Evolutionary conservation across 139 green algal genomes (phyloP).

Genomic region (Chlamydomonas schloesseri): DNA sequence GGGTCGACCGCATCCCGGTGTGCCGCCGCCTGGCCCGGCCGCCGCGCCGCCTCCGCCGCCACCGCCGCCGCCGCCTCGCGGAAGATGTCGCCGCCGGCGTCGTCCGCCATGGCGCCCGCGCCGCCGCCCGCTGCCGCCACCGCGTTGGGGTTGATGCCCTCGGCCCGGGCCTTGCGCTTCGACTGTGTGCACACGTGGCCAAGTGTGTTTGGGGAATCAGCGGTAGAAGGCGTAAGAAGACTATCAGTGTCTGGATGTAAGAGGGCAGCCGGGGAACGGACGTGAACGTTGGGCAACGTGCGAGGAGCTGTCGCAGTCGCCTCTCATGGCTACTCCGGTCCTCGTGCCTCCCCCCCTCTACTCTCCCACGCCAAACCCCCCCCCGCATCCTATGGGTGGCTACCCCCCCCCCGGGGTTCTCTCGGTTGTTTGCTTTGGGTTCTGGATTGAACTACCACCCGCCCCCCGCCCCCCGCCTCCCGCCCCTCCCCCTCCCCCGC

Average conservation of each 20-base stretch:
- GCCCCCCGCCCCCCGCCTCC: not conserved
- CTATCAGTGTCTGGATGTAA: too few relatives aligned
- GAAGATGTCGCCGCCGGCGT: constrained; percentile 40
- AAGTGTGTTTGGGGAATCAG: too few relatives aligned
- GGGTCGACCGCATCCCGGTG: not conserved
- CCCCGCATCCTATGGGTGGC: too few relatives aligned
- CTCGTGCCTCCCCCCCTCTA: too few relatives aligned
- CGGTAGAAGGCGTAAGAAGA: too few relatives aligned
- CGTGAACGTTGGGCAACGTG: too few relatives aligned
- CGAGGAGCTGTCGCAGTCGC: too few relatives aligned
- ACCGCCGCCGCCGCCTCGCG: constrained; percentile 19
- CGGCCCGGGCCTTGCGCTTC: constrained; percentile 25
- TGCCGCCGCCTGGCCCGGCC: not conserved
- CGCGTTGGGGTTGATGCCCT: constrained; percentile 1
- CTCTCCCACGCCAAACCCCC: not conserved
- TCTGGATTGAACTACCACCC: not conserved
- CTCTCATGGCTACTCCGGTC: too few relatives aligned
- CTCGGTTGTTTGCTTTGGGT: too few relatives aligned
- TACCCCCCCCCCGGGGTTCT: too few relatives aligned
- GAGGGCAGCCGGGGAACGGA: too few relatives aligned
- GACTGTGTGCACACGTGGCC: too few relatives aligned
- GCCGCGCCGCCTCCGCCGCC: constrained; percentile 6
- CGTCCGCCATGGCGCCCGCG: constrained; percentile 3
- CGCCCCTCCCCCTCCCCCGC: not conserved
- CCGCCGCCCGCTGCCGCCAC: not conserved